Base-by-base conservation (phyloP, 352 stramenopile genomes). In the Phytophthora cajani region DNA sequence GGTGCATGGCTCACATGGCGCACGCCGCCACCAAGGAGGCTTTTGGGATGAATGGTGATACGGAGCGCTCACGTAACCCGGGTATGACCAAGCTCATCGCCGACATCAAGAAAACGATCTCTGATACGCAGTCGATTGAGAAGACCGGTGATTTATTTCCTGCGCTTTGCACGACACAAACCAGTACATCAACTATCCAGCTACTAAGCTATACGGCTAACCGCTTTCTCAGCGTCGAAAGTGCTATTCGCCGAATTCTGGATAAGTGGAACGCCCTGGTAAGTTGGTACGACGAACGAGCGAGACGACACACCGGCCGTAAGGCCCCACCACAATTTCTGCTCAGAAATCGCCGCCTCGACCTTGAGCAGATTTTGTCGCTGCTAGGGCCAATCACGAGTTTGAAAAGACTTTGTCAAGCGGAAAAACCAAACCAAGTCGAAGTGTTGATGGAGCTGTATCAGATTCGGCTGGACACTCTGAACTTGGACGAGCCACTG, bases 1-100 rank as follows among this genome's bases (percentile, higher is more conserved):
- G 55, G 55, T 62, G 55, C 21, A 62, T 62, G 10, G 38, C 55
- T 5, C 55, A 62, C 55, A 62, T 62, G 55, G 55, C 55, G 5
- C 55, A 62, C 21, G 55, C 55, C 1, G 40, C 38, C n/a, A 16
- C 36, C 10, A 58, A 58, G 5, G 52, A 58, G 52, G 52, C 52
- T 32, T 58, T 19, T 46, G 49, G 36, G 17, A 53, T 58, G 33
- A 58, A 66, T 58, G 32, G 25, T 27, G 58, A 58, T 44, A 30
- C 27, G 27, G 27, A 30, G 2, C 27, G 30, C 8, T 49, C 27
- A 47, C 21, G 16, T 11, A 44, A 59, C 17, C 27, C 60, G 38
- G 51, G 16, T 25, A 61, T 56, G 23, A 55, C 38, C 16, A 3
- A 36, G 19, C 27, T 67, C 21, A 47, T 66, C 32, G 4, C 32